Evolutionary conservation across 495 filamentous ascomycete species (phyloP).

Genomic region (Pseudomonodictys pantanalensis): DNA sequence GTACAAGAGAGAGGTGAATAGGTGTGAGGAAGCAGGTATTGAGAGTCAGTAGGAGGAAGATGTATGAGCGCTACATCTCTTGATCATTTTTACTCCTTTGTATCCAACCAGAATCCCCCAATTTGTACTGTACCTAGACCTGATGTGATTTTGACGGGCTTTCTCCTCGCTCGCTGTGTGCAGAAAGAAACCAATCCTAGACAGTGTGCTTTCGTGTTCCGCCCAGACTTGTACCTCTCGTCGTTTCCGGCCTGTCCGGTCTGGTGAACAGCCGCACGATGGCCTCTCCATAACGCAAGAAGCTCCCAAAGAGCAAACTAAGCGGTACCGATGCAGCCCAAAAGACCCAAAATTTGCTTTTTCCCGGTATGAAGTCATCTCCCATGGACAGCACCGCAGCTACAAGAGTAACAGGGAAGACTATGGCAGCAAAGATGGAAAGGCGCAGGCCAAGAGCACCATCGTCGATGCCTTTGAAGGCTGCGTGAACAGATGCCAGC

Average conservation of each 20-base stretch:
- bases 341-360: slow-evolving; percentile 13
- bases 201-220: too few relatives aligned
- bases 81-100: too few relatives aligned
- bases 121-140: too few relatives aligned
- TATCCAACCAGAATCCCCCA: too few relatives aligned
- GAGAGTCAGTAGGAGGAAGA: too few relatives aligned
- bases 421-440: slow-evolving; percentile 9
- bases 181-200: too few relatives aligned
- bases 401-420: slow-evolving; percentile 17
- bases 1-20: too few relatives aligned
- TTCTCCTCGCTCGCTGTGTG: too few relatives aligned
- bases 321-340: slow-evolving; percentile 12
- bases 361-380: slow-evolving; percentile 11
- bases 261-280: neutral
- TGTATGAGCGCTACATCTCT: too few relatives aligned
- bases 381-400: slow-evolving; percentile 10
- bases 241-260: neutral
- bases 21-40: too few relatives aligned
- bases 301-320: neutral
- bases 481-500: slow-evolving; percentile 7
- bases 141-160: too few relatives aligned
- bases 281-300: neutral
- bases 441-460: slow-evolving; percentile 10
- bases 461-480: slow-evolving; percentile 11
- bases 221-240: too few relatives aligned